Base-by-base conservation (phyloP, 2,329 filamentous ascomycete genomes). In the Aspergillus unguis region DNA sequence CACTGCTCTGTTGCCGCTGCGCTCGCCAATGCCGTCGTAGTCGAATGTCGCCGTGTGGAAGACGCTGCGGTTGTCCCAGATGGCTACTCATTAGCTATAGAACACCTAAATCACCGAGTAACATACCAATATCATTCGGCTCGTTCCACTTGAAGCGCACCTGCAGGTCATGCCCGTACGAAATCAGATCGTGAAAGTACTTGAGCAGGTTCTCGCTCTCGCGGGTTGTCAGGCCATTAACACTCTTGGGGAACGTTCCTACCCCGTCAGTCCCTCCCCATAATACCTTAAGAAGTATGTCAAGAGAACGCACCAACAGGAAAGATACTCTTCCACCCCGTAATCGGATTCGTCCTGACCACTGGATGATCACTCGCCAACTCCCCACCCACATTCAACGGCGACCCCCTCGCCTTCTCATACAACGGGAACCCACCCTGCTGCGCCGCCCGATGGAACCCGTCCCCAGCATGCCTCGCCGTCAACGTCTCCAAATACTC, bases 311-410 rank as follows among this genome's bases (percentile, higher is more conserved):
- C 48, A 58, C 56, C 57, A 27, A 79, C 65, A 6, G 69, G 72
- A 50, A 73, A 83, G 10, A 84, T 70, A 52, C 73, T 77, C 67
- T 84, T 84, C 82, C 83, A 85, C 0, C 82, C 82, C 0, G 82
- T 85, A 1, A 85, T 82, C 0, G 83, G 83, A 57, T 86, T 85
- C 3, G 83, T 85, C 27, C 82, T 75, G 3, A 85, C 74, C 1
- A 84, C 75, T 0, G 81, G 81, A 58, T 85, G 82, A 0, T 75
- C 67, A 0, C 81, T 76, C 28, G 67, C 69, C 23, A 85, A 65
- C 1, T 77, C 70, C 1, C 62, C 62, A 3, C 82, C 82, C 1
- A 79, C 67, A 62, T 85, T 85, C 56, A 79, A 73, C 0, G 81
- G 80, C 0, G 77, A 70, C 2, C 81, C 81, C n/a, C 82, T 71